Conservation (phyloP, 371 early-diverging fungal genomes). For the Syncephalis fuscata region DNA sequence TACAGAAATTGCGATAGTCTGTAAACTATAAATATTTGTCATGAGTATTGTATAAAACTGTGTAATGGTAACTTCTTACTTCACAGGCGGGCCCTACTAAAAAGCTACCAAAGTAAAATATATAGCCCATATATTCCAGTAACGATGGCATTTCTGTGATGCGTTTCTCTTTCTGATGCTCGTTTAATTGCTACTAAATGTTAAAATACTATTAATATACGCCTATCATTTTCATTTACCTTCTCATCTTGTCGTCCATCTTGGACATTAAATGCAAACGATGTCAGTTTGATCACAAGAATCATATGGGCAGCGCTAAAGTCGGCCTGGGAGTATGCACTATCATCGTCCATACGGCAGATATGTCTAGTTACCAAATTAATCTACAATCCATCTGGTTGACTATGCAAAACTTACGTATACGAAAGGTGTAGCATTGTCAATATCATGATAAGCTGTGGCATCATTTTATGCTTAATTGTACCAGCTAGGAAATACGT, state of each 20-base stretch:
- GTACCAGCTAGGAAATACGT: too few species aligned
- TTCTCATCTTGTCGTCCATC: slow-evolving; percentile 32
- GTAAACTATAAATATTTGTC: slow-evolving; percentile 12
- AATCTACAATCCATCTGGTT: not conserved
- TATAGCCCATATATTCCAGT: slow-evolving; percentile 70
- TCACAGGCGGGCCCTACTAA: slow-evolving; percentile 75
- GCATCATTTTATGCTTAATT: slow-evolving; percentile 5
- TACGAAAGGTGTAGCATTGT: slow-evolving; percentile 54
- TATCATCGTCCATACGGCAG: slow-evolving; percentile 28
- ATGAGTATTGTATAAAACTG: too few species aligned
- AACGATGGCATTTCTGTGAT: slow-evolving; percentile 42
- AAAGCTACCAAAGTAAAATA: slow-evolving; percentile 75
- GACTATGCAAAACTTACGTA: not conserved
- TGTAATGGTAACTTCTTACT: slow-evolving; percentile 8
- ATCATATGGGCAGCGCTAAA: slow-evolving; percentile 86
- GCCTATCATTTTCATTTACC: not conserved
- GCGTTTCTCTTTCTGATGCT: slow-evolving; percentile 41
- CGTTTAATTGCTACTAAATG: slow-evolving; percentile 17
- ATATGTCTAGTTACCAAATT: slow-evolving; percentile 27
- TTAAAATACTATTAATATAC: not conserved
- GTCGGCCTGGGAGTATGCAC: slow-evolving; percentile 42
- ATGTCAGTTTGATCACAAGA: slow-evolving; percentile 68
- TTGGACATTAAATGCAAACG: slow-evolving; percentile 69
- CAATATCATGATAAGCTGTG: slow-evolving; percentile 45
- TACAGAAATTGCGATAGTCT: slow-evolving; percentile 43